Evolutionary conservation across 2,329 filamentous ascomycete species (phyloP).

Genomic region (Fusarium poae): DNA sequence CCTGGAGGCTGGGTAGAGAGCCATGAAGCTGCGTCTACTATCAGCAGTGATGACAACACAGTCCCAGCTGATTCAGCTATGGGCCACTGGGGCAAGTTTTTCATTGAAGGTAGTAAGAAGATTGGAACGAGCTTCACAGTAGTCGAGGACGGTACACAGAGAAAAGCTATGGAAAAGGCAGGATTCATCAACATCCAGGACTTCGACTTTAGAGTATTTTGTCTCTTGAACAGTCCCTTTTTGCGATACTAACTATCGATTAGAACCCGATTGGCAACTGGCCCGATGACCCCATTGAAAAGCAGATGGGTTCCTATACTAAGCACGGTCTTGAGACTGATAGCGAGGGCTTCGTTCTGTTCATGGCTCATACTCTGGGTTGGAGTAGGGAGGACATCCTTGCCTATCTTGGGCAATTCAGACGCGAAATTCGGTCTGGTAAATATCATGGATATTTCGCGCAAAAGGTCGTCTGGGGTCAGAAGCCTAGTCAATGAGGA

Average conservation of each 20-base stretch:
- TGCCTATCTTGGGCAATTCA: slow-evolving; percentile 52
- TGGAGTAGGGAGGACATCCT: slow-evolving; percentile 54
- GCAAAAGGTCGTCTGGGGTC: slow-evolving; percentile 50
- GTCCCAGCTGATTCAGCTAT: slow-evolving; percentile 47
- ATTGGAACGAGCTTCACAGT: slow-evolving; percentile 50
- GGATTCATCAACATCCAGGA: slow-evolving; percentile 45
- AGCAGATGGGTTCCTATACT: slow-evolving; percentile 47
- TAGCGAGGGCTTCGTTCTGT: slow-evolving; percentile 53
- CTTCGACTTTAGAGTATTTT: slow-evolving; percentile 40
- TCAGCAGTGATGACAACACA: slow-evolving; percentile 50
- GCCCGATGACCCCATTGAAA: slow-evolving; percentile 27
- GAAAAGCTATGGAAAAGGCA: slow-evolving; percentile 37
- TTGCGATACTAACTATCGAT: fast-evolving
- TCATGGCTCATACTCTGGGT: slow-evolving; percentile 53
- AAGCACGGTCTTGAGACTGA: slow-evolving; percentile 54
- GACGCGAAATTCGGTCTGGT: slow-evolving; percentile 48
- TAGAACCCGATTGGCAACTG: slow-evolving; percentile 44
- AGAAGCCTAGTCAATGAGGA: slow-evolving; percentile 50
- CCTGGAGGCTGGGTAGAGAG: slow-evolving; percentile 64
- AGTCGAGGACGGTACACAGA: slow-evolving; percentile 41
- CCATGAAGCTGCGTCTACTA: slow-evolving; percentile 47
- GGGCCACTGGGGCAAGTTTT: slow-evolving; percentile 49
- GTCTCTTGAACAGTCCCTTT: fast-evolving
- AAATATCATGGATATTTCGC: slow-evolving; percentile 51
- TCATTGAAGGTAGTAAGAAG: slow-evolving; percentile 50